Base-by-base conservation (phyloP, 2,329 filamentous ascomycete genomes). In the Clonostachys solani region DNA sequence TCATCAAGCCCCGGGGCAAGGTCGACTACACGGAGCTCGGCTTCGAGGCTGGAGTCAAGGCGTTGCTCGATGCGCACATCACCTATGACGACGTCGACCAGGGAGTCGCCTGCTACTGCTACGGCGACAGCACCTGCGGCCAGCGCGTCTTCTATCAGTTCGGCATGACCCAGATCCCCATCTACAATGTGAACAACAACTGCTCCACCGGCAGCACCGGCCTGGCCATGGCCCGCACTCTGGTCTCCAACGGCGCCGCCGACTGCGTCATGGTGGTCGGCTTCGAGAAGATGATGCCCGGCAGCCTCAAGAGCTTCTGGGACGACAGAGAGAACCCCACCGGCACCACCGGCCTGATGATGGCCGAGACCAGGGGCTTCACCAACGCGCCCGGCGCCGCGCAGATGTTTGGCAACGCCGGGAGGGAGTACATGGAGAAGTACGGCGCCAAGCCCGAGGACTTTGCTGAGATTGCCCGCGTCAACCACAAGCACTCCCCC, bases 141-240 rank as follows among this genome's bases (percentile, higher is more conserved):
- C 92, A 97, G 75, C 86, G 92, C 54, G 92, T 97, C 61, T 96
- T 97, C 72, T 97, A 97, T 73, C 92, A 97, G 72, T 96, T 97
- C 67, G 94, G 92, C 73, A 92, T 97, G 86, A 96, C 92, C 40
- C 79, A 87, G 61, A 96, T 97, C 58, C 92, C 92, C 60, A 90
- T 97, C 64, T 92, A 95, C 77, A 97, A 97, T 62, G 90, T 96
- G 62, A 97, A 96, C 80, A 97, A 97, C 78, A 96, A 96, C 75
- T 97, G 92, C 77, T 89, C 89, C 5, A 97, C 92, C 1, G 94
- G 92, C n/a, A 91, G 86, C 5, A 96, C 92, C 0, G 94, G 92
- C 9, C 73, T 97, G 49, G 84, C 85, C 62, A 86, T 97, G 79
- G 94, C 80, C 3, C 78, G 91, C 34, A 89, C 85, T 46, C 78